Evolutionary conservation across 2,329 filamentous ascomycete species (phyloP).

Genomic region (Ophiostoma himal-ulmi): DNA sequence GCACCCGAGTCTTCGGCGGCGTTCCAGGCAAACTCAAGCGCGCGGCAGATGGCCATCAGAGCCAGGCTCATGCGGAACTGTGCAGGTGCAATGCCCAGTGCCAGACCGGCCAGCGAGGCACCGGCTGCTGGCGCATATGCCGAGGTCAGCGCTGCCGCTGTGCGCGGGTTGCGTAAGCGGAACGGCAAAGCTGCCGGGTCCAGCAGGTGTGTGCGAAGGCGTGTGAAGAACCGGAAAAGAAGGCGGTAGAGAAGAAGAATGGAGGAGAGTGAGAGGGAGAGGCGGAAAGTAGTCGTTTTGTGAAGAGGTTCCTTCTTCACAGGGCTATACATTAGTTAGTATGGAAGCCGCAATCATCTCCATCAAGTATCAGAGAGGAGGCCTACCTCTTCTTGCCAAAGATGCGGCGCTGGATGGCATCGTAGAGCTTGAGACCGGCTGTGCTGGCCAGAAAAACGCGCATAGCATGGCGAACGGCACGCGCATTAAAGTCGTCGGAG

Average conservation of each 20-base stretch:
- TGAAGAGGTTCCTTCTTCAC: slow-evolving; percentile 49
- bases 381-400: slow-evolving; percentile 32
- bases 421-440: slow-evolving; percentile 58
- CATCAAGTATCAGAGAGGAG: neutral
- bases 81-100: slow-evolving; percentile 67
- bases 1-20: slow-evolving; percentile 67
- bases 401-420: slow-evolving; percentile 45
- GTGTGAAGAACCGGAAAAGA: slow-evolving; percentile 81
- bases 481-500: slow-evolving; percentile 62
- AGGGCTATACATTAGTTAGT: neutral
- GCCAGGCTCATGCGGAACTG: slow-evolving; percentile 67
- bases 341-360: neutral
- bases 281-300: slow-evolving; percentile 64
- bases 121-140: slow-evolving; percentile 83
- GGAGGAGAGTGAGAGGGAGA: slow-evolving; percentile 76
- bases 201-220: slow-evolving; percentile 71
- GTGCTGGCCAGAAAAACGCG: slow-evolving; percentile 63
- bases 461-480: slow-evolving; percentile 63
- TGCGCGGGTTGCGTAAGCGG: slow-evolving; percentile 71
- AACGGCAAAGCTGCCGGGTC: slow-evolving; percentile 76
- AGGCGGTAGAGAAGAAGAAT: slow-evolving; percentile 80
- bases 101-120: slow-evolving; percentile 77
- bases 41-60: slow-evolving; percentile 74
- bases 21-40: slow-evolving; percentile 83
- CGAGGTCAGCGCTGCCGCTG: slow-evolving; percentile 70